Evolutionary conservation across 2,329 filamentous ascomycete genomes (phyloP).

Genomic region (Pseudogymnoascus sp.): DNA sequence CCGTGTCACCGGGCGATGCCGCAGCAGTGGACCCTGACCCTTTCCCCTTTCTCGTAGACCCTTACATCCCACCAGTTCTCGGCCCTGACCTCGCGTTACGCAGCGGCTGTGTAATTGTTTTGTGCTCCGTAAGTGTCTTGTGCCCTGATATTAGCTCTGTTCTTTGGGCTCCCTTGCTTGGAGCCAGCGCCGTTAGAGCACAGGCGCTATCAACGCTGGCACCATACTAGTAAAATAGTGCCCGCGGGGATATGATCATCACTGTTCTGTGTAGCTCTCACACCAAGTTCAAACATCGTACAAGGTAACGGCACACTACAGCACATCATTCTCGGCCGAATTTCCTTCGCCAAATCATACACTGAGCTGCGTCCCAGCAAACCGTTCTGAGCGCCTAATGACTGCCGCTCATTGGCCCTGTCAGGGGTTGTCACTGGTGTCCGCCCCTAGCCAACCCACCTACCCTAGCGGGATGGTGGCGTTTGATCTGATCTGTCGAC

Average conservation of each 20-base stretch:
- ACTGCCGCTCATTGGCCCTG: constrained; percentile 2
- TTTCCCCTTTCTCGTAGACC: background rate
- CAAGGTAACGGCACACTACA: background rate
- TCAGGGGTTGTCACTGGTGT: constrained; percentile 1
- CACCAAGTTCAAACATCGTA: background rate
- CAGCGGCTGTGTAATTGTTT: background rate
- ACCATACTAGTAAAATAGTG: background rate
- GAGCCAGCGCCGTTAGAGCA: background rate
- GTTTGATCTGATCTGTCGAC: constrained; percentile 8
- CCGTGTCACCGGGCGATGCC: constrained; percentile 1
- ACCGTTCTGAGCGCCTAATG: background rate
- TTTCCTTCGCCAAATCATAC: background rate
- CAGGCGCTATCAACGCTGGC: background rate
- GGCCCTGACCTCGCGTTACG: background rate
- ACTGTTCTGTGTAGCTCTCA: background rate
- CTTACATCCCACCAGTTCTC: background rate
- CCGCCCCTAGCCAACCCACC: background rate
- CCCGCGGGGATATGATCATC: background rate
- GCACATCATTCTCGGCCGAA: constrained; percentile 1
- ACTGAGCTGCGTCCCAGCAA: background rate
- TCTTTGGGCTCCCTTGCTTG: background rate
- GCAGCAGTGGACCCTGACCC: background rate
- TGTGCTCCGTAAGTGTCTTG: background rate
- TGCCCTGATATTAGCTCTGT: background rate
- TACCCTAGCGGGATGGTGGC: background rate